Evolutionary conservation across 2,329 filamentous ascomycete genomes (phyloP).

Genomic region (Trichophaea hybrida): DNA sequence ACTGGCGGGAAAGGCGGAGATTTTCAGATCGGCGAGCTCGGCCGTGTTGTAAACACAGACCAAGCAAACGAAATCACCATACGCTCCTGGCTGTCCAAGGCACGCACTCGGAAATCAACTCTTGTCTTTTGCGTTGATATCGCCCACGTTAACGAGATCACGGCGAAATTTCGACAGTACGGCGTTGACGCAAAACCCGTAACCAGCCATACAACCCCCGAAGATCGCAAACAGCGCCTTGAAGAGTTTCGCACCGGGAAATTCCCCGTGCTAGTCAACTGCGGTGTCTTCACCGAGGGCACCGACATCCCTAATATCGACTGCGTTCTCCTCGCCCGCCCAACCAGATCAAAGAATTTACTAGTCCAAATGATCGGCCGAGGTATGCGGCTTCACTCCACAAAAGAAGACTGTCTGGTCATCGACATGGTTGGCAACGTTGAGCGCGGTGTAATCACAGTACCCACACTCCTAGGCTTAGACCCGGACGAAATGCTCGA

Average conservation of each 20-base stretch:
- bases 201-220: slow-evolving; percentile 62
- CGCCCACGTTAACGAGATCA: slow-evolving; percentile 61
- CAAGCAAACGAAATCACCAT: slow-evolving; percentile 73
- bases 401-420: slow-evolving; percentile 79
- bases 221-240: slow-evolving; percentile 54
- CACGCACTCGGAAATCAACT: slow-evolving; percentile 6
- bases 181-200: slow-evolving; percentile 76
- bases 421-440: slow-evolving; percentile 91
- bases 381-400: slow-evolving; percentile 68
- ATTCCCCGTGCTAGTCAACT: slow-evolving; percentile 83
- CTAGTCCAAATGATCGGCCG: slow-evolving; percentile 94
- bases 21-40: slow-evolving; percentile 65
- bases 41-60: slow-evolving; percentile 65
- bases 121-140: slow-evolving; percentile 42
- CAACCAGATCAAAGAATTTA: slow-evolving; percentile 82
- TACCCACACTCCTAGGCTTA: slow-evolving; percentile 82
- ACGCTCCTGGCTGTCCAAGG: slow-evolving; percentile 70
- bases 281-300: slow-evolving; percentile 90
- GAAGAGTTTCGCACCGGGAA: slow-evolving; percentile 60
- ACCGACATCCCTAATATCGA: slow-evolving; percentile 97
- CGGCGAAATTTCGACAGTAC: slow-evolving; percentile 56
- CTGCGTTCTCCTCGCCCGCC: slow-evolving; percentile 73
- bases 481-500: slow-evolving; percentile 67
- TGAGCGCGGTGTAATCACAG: slow-evolving; percentile 71
- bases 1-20: slow-evolving; percentile 50